Percentiles rank a stretch among this genome's conserved stretches.
Conservation (phyloP, 192 early-diverging fungal genomes). For the Coemansia sp. region DNA sequence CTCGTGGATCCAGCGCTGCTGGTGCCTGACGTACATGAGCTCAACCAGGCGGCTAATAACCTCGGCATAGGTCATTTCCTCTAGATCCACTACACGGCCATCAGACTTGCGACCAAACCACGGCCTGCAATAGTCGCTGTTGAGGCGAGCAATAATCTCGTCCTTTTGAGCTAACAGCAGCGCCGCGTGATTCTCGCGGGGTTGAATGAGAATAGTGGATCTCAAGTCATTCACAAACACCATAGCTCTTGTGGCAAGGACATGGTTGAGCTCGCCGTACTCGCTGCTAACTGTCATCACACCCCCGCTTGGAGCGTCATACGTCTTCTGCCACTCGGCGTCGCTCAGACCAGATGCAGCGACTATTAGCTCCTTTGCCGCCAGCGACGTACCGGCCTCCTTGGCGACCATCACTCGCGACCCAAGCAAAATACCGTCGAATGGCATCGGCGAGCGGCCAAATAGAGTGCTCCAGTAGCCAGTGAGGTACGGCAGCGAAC, state of each 20-base stretch:
- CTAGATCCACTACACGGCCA: conserved; percentile 75
- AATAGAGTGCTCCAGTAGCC: conserved; percentile 87
- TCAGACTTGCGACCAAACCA: conserved; percentile 90
- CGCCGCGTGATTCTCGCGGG: conserved; percentile 77
- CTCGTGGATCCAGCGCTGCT: conserved; percentile 87
- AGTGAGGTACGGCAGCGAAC: conserved; percentile 87
- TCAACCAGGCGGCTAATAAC: conserved; percentile 80
- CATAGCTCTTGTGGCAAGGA: conserved; percentile 83
- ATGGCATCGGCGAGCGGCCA: conserved; percentile 90
- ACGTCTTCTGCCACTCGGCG: conserved; percentile 79
- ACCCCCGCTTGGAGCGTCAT: conserved; percentile 59
- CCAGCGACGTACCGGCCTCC: conserved; percentile 76
- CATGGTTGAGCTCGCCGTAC: conserved; percentile 92
- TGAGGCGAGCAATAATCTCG: conserved; percentile 85
- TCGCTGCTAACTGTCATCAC: conserved; percentile 87
- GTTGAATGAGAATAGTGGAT: conserved; percentile 77
- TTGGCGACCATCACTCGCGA: conserved; percentile 94
- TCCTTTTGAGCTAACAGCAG: conserved; percentile 70
- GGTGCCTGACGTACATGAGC: conserved; percentile 73
- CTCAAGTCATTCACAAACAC: conserved; percentile 80
- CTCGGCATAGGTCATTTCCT: conserved; percentile 92
- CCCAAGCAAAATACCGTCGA: conserved; percentile 92
- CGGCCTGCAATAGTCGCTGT: conserved; percentile 87
- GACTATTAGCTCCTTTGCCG: conserved; percentile 87
- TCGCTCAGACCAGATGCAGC: conserved; percentile 79